phyloP scores from a whole-genome alignment of 768 basidiomycete genomes.

The Agaricus subrufescens region DNA sequence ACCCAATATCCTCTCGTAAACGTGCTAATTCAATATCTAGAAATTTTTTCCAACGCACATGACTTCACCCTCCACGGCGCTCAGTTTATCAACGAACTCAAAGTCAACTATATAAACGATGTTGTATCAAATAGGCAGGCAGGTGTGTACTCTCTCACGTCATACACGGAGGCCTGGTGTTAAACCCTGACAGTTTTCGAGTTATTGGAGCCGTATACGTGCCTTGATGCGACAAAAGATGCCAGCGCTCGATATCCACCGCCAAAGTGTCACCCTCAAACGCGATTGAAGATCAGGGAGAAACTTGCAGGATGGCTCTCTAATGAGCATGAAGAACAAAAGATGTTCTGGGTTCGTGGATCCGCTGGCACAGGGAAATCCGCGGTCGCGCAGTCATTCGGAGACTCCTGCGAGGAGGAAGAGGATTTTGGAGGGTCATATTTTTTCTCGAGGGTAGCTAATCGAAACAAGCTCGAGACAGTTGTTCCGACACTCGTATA shows the following conservation, averaged over 20 bases:
- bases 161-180: neutral
- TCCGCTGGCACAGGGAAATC: conserved; percentile 8
- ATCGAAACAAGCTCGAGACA: neutral
- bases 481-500: neutral
- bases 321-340: neutral
- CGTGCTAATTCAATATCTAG: too few species aligned
- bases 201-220: neutral
- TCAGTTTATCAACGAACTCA: too few species aligned
- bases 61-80: too few species aligned
- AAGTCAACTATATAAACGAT: too few species aligned
- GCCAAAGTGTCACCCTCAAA: too few species aligned
- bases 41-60: too few species aligned
- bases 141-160: neutral
- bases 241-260: neutral
- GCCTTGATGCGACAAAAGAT: neutral
- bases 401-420: neutral
- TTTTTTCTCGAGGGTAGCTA: neutral
- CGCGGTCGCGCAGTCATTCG: conserved; percentile 1
- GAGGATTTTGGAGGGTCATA: neutral
- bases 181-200: neutral
- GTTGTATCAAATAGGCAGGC: neutral
- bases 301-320: neutral
- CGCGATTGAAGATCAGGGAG: neutral
- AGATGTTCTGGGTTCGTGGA: conserved; percentile 5
- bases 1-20: too few species aligned